Evolutionary conservation across 2,329 filamentous ascomycete species (phyloP).

Genomic region (Diaporthe australafricana): DNA sequence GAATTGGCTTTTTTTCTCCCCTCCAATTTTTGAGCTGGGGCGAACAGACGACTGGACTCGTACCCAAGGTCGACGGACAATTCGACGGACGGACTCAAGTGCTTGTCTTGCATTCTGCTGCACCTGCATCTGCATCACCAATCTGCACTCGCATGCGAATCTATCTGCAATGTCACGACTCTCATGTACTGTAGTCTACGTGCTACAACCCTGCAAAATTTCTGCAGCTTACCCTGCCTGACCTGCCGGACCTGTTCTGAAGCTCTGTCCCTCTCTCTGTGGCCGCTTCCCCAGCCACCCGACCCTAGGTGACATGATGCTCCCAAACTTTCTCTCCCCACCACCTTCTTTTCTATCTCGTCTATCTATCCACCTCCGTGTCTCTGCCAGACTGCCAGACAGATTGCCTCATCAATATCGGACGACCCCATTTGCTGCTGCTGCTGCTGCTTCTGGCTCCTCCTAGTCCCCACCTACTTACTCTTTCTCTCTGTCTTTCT

Average conservation of each 20-base stretch:
- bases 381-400: background rate
- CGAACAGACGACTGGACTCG: background rate
- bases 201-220: background rate
- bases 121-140: background rate
- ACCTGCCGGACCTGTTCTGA: background rate
- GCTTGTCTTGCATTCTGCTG: background rate
- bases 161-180: slow-evolving; percentile 16
- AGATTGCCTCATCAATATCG: slow-evolving; percentile 6
- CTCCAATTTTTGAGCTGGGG: background rate
- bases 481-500: background rate
- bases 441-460: background rate
- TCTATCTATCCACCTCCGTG: background rate
- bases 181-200: background rate
- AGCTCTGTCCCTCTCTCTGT: background rate
- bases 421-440: background rate
- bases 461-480: background rate
- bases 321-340: slow-evolving; percentile 13
- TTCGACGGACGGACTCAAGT: background rate
- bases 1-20: background rate
- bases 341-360: slow-evolving; percentile 17
- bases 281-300: slow-evolving; percentile 21
- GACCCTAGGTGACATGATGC: background rate
- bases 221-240: background rate
- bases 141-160: background rate
- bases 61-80: background rate